Conservation (phyloP, 371 early-diverging fungal genomes). For the Mortierella sp. region DNA sequence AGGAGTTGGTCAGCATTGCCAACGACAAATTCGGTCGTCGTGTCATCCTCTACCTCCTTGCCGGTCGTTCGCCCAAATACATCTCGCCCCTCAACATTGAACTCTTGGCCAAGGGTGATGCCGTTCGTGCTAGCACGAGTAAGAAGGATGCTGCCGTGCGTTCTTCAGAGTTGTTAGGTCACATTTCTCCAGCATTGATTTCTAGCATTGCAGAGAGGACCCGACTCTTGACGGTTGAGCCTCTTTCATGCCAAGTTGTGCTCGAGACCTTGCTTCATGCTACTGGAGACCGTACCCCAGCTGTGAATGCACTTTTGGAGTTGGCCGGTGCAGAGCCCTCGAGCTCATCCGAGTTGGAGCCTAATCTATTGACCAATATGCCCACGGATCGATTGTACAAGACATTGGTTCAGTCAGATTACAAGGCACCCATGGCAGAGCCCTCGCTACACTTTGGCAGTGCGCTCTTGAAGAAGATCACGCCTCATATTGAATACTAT, state of each 20-base stretch:
- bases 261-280: constrained; percentile 79
- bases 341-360: constrained; percentile 53
- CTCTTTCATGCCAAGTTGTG: constrained; percentile 75
- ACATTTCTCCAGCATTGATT: constrained; percentile 68
- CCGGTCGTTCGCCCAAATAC: constrained; percentile 78
- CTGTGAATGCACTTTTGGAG: constrained; percentile 60
- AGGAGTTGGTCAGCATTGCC: constrained; percentile 67
- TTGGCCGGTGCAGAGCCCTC: constrained; percentile 60
- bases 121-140: constrained; percentile 68
- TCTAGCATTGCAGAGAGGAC: constrained; percentile 67
- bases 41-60: constrained; percentile 76
- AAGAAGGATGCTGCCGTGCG: constrained; percentile 78
- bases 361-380: constrained; percentile 64
- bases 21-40: constrained; percentile 81
- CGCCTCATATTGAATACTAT: constrained; percentile 40
- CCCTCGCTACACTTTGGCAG: constrained; percentile 57
- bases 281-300: constrained; percentile 60
- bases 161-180: constrained; percentile 68
- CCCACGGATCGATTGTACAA: constrained; percentile 71
- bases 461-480: constrained; percentile 34
- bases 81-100: constrained; percentile 73
- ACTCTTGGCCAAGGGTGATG: constrained; percentile 70
- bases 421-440: constrained; percentile 63
- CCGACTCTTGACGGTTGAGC: constrained; percentile 63
- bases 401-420: constrained; percentile 67